Conservation (phyloP, 2,329 filamentous ascomycete genomes). For the Byssothecium circinans region DNA sequence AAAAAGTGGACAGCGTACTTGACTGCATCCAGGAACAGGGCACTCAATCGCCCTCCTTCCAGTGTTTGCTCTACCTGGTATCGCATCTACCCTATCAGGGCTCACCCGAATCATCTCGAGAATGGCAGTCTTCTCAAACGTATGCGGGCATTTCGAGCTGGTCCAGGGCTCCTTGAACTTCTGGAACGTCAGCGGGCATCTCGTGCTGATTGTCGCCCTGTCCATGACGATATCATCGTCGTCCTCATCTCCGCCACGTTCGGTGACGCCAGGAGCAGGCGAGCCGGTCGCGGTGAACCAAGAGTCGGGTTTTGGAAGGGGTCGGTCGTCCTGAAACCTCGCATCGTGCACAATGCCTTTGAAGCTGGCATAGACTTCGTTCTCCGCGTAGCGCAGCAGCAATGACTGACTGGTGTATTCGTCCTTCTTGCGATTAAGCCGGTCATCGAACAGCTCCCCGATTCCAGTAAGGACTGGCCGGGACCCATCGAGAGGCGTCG, state of each 20-base stretch:
- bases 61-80: conserved; percentile 9
- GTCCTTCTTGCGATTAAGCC: conserved; percentile 46
- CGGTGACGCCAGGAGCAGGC: conserved; percentile 47
- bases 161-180: conserved; percentile 68
- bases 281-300: conserved; percentile 63
- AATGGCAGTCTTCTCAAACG: conserved; percentile 69
- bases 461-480: conserved; percentile 37
- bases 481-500: conserved; percentile 39
- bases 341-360: conserved; percentile 64
- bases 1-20: conserved; percentile 34
- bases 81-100: conserved; percentile 13
- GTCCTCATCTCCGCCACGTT: conserved; percentile 53
- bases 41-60: conserved; percentile 54
- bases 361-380: conserved; percentile 65
- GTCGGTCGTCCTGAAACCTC: conserved; percentile 56
- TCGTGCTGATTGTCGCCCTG: conserved; percentile 64
- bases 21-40: conserved; percentile 65
- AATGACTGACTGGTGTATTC: conserved; percentile 46
- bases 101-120: conserved; percentile 52
- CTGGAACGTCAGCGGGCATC: conserved; percentile 69
- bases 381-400: conserved; percentile 55
- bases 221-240: conserved; percentile 72
- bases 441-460: conserved; percentile 41
- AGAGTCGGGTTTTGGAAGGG: conserved; percentile 58
- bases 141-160: conserved; percentile 69